These are phyloP conservation scores for Seiridium unicorne DNA, from an alignment of 2,329 filamentous ascomycete genomes.

Conservation along the genomic window DNA sequence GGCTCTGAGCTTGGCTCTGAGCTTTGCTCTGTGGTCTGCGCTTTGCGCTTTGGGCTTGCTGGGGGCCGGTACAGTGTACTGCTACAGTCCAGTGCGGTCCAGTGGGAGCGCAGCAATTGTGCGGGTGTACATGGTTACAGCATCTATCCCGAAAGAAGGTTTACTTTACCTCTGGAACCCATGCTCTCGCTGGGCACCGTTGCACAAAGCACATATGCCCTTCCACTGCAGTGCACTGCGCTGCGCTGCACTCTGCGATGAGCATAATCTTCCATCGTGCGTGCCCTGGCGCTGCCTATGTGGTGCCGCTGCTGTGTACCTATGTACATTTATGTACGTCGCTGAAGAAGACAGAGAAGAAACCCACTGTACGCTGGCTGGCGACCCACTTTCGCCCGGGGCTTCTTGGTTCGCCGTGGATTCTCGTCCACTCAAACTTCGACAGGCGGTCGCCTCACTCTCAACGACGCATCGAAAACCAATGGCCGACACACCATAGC, in stretches of 20 bases:
- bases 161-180: background rate
- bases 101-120: no score
- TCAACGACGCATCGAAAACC: conserved; percentile 25
- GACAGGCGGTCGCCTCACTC: conserved; percentile 28
- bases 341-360: background rate
- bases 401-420: background rate
- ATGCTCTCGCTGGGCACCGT: background rate
- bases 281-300: no score
- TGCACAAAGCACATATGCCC: background rate
- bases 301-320: no score
- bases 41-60: background rate
- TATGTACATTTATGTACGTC: no score
- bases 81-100: background rate
- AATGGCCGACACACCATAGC: conserved; percentile 14
- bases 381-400: background rate
- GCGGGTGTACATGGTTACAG: background rate
- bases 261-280: no score
- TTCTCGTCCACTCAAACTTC: conserved; percentile 25
- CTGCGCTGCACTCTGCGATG: no score
- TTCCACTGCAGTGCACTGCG: background rate
- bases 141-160: background rate
- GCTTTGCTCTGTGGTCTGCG: no score
- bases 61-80: background rate
- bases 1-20: no score
- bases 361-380: background rate